Percentiles rank a stretch among this genome's conserved stretches.
phyloP scores from a whole-genome alignment of 257 asterid species.

The Agastache rugosa region DNA sequence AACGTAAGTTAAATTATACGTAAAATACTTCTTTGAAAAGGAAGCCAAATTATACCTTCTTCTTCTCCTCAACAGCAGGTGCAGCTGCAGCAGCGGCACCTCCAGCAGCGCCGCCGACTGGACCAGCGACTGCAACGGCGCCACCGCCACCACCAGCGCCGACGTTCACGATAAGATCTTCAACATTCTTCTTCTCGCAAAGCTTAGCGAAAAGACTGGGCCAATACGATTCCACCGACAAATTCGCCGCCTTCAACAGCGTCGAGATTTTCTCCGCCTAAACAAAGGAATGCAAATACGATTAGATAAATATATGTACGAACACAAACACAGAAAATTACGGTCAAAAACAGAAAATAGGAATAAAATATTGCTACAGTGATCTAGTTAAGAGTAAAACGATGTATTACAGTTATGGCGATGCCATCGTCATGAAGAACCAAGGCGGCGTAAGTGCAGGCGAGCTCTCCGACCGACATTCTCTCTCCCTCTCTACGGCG shows the following conservation, averaged over 20 bases:
- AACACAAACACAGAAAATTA: background rate
- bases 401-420: slow-evolving; percentile 53
- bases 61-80: slow-evolving; percentile 59
- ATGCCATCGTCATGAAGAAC: slow-evolving; percentile 78
- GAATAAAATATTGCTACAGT: background rate
- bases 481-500: background rate
- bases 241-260: slow-evolving; percentile 59
- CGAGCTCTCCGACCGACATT: slow-evolving; percentile 66
- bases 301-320: background rate
- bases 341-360: background rate
- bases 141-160: slow-evolving; percentile 78
- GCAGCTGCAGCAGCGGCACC: slow-evolving; percentile 54
- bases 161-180: slow-evolving; percentile 62
- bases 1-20: background rate
- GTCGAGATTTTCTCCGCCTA: slow-evolving; percentile 74
- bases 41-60: slow-evolving; percentile 45
- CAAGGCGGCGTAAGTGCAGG: slow-evolving; percentile 69
- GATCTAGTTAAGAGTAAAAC: no score
- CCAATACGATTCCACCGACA: slow-evolving; percentile 77
- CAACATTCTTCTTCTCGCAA: slow-evolving; percentile 68
- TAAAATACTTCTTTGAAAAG: background rate
- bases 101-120: slow-evolving; percentile 37
- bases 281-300: background rate
- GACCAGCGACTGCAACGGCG: slow-evolving; percentile 55
- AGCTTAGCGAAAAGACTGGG: slow-evolving; percentile 72